Evolutionary conservation across 768 basidiomycete genomes (phyloP), one percentile per base, ranked within the genome.

Genomic region (Tricholoma bakamatsutake): DNA sequence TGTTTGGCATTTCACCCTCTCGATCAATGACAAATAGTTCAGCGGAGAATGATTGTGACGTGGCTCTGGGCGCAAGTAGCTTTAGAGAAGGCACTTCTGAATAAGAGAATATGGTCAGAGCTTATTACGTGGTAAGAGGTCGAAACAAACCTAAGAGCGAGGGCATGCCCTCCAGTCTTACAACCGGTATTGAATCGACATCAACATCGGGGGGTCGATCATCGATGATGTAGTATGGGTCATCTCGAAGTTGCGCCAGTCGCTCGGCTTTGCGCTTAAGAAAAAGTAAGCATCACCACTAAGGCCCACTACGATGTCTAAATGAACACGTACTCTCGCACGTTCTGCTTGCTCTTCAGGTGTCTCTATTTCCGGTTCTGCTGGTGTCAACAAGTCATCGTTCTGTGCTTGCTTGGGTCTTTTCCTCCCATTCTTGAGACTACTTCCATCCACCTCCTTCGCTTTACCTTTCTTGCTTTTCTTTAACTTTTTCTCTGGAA

Each of bases 101-200:
- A 18, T 28, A 43, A 51, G 50, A 55, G 11, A 18, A 43, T 13
- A 13, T 42, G 11, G 43, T 30, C 56, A 11, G 54, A 45, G 8
- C n/a, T 18, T 17, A n/a, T 31, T 5, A 50, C 57, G 37, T 35
- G 37, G 54, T 24, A n/a, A 43, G n/a, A 46, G 15, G 17, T 7
- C 39, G 42, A 42, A 31, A 58, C 64, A 6, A 35, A 72, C 71
- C 64, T 49, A 66, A 33, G n/a, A 80, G 68, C 40, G 84, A 71
- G 2, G 81, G 85, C 69, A 90, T 78, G 56, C 80, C 84, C 40
- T 96, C 90, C 46, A 98, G 71, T 57, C 76, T 81, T 30, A 98
- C 91, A 21, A 99, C 83, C 0, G 96, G 95, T 69, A 98, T 98
- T 8, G 86, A 82, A 62, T 97, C 93, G n/a, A 97, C 61, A 64